phyloP scores from a whole-genome alignment of 2,329 filamentous ascomycete genomes.

The Coniochaeta ligniaria region DNA sequence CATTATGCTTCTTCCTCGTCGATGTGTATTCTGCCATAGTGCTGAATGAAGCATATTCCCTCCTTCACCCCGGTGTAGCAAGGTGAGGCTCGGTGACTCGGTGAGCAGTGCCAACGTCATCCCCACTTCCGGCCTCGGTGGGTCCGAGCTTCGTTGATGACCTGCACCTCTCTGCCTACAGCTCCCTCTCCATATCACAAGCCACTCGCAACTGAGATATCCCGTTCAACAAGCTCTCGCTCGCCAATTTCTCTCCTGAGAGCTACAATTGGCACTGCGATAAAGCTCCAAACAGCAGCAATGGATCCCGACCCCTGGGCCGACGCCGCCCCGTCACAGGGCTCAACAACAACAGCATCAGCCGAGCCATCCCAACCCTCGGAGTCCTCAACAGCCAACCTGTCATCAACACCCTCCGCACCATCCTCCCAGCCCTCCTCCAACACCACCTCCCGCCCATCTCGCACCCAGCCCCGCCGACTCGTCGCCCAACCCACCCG shows the following conservation, averaged over 20 bases:
- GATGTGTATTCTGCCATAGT: no score
- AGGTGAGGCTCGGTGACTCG: neutral
- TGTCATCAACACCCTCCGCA: neutral
- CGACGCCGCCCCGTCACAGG: constrained; percentile 1
- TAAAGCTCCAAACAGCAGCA: neutral
- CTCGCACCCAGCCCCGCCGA: constrained; percentile 17
- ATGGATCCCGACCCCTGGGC: constrained; percentile 3
- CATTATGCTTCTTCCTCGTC: no score
- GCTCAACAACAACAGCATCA: neutral
- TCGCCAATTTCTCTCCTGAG: neutral
- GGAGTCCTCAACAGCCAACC: neutral
- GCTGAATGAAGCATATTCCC: neutral
- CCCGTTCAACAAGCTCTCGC: neutral
- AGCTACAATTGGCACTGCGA: neutral
- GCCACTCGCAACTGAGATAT: neutral
- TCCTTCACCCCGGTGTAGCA: neutral
- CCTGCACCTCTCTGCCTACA: neutral
- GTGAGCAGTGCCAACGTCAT: neutral
- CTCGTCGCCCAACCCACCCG: constrained; percentile 70
- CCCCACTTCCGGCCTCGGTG: neutral
- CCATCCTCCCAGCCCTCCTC: neutral
- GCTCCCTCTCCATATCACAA: neutral
- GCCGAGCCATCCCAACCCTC: neutral
- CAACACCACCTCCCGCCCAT: neutral
- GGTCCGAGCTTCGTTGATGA: constrained; percentile 1